Conservation (phyloP, 2,329 filamentous ascomycete species). For the Periglandula ipomoeae region DNA sequence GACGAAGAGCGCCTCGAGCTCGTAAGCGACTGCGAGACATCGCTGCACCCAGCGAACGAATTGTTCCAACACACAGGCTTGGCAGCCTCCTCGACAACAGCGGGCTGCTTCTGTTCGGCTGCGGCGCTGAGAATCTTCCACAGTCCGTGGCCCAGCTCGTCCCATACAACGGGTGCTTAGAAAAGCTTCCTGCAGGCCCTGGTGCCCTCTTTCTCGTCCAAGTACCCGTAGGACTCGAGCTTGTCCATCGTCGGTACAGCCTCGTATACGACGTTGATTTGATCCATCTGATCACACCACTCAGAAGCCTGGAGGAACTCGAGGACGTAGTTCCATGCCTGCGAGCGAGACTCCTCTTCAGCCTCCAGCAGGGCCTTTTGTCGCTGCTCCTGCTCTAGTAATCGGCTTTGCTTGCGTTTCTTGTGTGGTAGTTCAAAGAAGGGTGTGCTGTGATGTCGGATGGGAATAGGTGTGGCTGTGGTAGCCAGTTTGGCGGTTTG, state of each 20-base stretch:
- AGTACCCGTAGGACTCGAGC: slow-evolving; percentile 22
- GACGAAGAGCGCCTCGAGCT: slow-evolving; percentile 5
- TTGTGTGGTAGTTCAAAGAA: slow-evolving; percentile 16
- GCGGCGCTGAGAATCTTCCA: slow-evolving; percentile 19
- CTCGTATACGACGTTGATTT: slow-evolving; percentile 25
- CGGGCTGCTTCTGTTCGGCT: slow-evolving; percentile 10
- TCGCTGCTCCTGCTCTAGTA: slow-evolving; percentile 12
- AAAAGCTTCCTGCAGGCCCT: slow-evolving; percentile 26
- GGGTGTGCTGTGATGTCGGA: slow-evolving; percentile 8
- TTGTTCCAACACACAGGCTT: slow-evolving; percentile 3
- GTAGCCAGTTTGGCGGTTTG: slow-evolving; percentile 7
- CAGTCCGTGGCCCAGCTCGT: slow-evolving; percentile 25
- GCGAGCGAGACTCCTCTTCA: slow-evolving; percentile 20
- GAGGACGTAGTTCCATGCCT: slow-evolving; percentile 23
- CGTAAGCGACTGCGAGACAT: neutral
- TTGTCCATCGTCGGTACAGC: slow-evolving; percentile 24
- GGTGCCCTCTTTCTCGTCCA: slow-evolving; percentile 26
- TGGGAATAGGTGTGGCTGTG: slow-evolving; percentile 5
- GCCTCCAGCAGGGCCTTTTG: slow-evolving; percentile 19
- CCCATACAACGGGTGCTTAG: slow-evolving; percentile 30
- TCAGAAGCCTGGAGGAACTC: slow-evolving; percentile 20
- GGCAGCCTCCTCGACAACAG: neutral
- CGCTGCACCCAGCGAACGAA: neutral
- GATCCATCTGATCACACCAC: slow-evolving; percentile 23
- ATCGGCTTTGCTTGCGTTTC: slow-evolving; percentile 13